Evolutionary conservation across 2,329 filamentous ascomycete genomes (phyloP).

Genomic region (Xylaria sp.): DNA sequence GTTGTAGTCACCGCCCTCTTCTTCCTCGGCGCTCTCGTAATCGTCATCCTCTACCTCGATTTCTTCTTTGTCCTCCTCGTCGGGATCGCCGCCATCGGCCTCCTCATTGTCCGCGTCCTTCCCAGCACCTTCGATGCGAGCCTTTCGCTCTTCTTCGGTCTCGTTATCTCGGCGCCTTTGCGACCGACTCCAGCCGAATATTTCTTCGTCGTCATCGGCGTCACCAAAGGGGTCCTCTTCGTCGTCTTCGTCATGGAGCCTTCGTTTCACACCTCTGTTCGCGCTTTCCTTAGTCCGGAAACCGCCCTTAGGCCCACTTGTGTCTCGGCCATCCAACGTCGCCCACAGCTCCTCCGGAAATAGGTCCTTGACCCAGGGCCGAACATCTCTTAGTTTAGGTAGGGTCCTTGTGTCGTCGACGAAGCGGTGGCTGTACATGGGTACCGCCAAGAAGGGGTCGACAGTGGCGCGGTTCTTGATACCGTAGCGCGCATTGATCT

Average conservation of each 20-base stretch:
- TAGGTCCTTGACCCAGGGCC: slow-evolving; percentile 61
- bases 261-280: slow-evolving; percentile 52
- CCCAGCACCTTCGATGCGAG: slow-evolving; percentile 47
- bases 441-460: slow-evolving; percentile 68
- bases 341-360: slow-evolving; percentile 67
- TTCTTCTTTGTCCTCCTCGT: slow-evolving; percentile 61
- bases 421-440: slow-evolving; percentile 68
- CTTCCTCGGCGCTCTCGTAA: slow-evolving; percentile 62
- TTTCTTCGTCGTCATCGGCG: slow-evolving; percentile 43
- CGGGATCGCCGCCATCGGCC: slow-evolving; percentile 51
- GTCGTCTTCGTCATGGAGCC: slow-evolving; percentile 58
- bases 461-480: slow-evolving; percentile 65
- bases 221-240: slow-evolving; percentile 52
- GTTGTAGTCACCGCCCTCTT: slow-evolving; percentile 70
- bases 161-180: slow-evolving; percentile 43
- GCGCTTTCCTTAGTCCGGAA: slow-evolving; percentile 49
- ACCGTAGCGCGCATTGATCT: slow-evolving; percentile 67
- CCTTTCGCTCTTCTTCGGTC: slow-evolving; percentile 51
- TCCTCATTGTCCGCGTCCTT: slow-evolving; percentile 51
- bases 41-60: slow-evolving; percentile 58
- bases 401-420: slow-evolving; percentile 62
- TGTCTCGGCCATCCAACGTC: slow-evolving; percentile 63
- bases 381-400: slow-evolving; percentile 61
- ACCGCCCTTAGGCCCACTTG: slow-evolving; percentile 44
- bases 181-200: slow-evolving; percentile 26